Evolutionary conservation across 805 yeast species (phyloP).

Genomic region (Kodamaea fukazawae): DNA sequence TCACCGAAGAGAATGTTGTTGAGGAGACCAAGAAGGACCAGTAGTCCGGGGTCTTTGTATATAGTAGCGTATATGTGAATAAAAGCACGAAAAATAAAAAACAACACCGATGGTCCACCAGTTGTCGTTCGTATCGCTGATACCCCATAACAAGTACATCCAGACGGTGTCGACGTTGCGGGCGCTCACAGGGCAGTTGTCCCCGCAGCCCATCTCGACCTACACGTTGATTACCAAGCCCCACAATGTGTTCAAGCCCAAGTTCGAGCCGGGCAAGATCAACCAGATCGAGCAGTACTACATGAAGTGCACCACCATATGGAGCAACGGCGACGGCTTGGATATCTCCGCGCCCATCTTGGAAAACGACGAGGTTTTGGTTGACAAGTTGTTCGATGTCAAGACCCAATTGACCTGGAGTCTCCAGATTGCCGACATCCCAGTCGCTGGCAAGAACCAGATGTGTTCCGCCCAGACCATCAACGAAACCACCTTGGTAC

Average conservation of each 20-base stretch:
- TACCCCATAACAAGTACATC: slow-evolving; percentile 40
- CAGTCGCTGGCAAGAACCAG: slow-evolving; percentile 69
- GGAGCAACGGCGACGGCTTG: slow-evolving; percentile 33
- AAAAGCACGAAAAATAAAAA: neutral
- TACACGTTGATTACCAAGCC: slow-evolving; percentile 53
- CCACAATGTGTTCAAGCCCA: slow-evolving; percentile 50
- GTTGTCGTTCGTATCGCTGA: slow-evolving; percentile 44
- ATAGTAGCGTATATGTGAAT: neutral
- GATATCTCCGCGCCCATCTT: slow-evolving; percentile 28
- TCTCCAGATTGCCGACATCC: slow-evolving; percentile 66
- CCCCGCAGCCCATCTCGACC: slow-evolving; percentile 44
- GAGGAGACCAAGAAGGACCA: slow-evolving; percentile 16
- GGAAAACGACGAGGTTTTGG: slow-evolving; percentile 19
- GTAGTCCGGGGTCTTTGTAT: neutral
- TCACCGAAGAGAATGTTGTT: slow-evolving; percentile 55
- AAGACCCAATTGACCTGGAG: slow-evolving; percentile 47
- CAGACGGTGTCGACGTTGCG: slow-evolving; percentile 48
- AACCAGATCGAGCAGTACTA: slow-evolving; percentile 56
- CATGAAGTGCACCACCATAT: slow-evolving; percentile 48
- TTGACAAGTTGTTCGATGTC: slow-evolving; percentile 27
- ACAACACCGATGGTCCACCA: slow-evolving; percentile 53
- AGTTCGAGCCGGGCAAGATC: slow-evolving; percentile 53
- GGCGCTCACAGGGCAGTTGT: slow-evolving; percentile 49
- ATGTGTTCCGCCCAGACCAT: slow-evolving; percentile 61
- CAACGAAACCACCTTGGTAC: slow-evolving; percentile 55